phyloP scores from a whole-genome alignment of 352 stramenopile genomes.

The Phytophthora ohioensis region DNA sequence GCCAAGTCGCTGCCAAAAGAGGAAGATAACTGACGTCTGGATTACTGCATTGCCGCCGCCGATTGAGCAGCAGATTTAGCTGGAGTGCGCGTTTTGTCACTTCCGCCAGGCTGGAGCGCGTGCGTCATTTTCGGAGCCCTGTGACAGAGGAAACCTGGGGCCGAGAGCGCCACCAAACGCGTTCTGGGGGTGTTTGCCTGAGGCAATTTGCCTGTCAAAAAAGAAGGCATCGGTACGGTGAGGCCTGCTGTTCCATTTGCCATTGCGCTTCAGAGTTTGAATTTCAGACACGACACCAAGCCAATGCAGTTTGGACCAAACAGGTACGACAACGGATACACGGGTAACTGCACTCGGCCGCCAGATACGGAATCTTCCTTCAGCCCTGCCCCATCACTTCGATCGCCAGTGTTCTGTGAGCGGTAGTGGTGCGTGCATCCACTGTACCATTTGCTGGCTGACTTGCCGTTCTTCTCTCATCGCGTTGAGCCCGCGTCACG shows the following conservation, averaged over 20 bases:
- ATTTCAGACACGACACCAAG: too few relatives aligned
- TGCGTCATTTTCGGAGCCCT: constrained; percentile 17
- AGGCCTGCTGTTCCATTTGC: not conserved
- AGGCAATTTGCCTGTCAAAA: constrained; percentile 15
- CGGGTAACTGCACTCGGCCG: not conserved
- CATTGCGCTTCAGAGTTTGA: constrained; percentile 14
- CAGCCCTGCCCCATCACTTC: not conserved
- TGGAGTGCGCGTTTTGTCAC: constrained; percentile 17
- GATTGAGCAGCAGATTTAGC: too few relatives aligned
- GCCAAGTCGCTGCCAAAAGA: constrained; percentile 18
- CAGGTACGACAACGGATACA: not conserved
- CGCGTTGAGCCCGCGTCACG: not conserved
- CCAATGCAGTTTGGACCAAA: too few relatives aligned
- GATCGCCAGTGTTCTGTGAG: constrained; percentile 4
- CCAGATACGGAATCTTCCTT: constrained; percentile 1
- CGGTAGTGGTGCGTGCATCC: not conserved
- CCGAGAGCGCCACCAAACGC: constrained; percentile 11
- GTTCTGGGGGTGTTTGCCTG: constrained; percentile 10
- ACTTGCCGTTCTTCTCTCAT: not conserved
- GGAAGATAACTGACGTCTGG: not conserved
- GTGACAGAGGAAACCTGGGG: constrained; percentile 20
- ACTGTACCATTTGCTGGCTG: not conserved
- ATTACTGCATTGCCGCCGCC: too few relatives aligned
- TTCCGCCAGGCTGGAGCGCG: not conserved
- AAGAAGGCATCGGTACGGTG: not conserved